A percentile compares a stretch with the other conserved stretches of the same genome.
phyloP scores from a whole-genome alignment of 1,284 basidiomycete genomes.

The Boletus smithii region DNA sequence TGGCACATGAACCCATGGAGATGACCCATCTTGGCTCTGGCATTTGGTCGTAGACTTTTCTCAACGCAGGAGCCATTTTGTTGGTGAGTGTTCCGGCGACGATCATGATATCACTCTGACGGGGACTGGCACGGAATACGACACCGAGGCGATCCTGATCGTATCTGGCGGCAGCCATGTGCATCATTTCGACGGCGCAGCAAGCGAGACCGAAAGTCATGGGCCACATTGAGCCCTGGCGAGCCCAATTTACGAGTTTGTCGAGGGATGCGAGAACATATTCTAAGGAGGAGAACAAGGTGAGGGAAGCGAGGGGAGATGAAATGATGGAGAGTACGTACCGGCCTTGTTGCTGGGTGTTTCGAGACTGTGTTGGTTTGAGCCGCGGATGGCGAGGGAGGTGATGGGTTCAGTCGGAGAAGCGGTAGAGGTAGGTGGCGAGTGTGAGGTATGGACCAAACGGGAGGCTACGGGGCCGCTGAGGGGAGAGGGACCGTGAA shows the following conservation, averaged over 20 bases:
- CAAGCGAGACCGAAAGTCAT: constrained; percentile 99
- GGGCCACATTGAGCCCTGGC: constrained; percentile 99
- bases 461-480: background rate
- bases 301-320: constrained; percentile 4
- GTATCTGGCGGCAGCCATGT: constrained; percentile 98
- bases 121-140: constrained; percentile 97
- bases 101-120: constrained; percentile 99
- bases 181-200: constrained; percentile 99
- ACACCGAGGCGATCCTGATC: constrained; percentile 98
- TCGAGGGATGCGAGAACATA: constrained; percentile 96
- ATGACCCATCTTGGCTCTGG: constrained; percentile 98
- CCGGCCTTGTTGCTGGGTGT: constrained; percentile 88
- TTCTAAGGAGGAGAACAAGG: constrained; percentile 52
- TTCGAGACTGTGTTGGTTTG: constrained; percentile 84
- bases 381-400: constrained; percentile 67
- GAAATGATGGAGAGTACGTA: constrained; percentile 38
- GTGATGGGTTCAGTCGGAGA: constrained; percentile 59
- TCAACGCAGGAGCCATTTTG: constrained; percentile 98
- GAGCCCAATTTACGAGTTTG: constrained; percentile 97
- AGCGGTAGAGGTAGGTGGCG: too few relatives aligned
- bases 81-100: constrained; percentile 99
- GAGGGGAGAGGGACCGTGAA: constrained; percentile 23
- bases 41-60: constrained; percentile 97
- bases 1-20: constrained; percentile 99
- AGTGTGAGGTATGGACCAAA: constrained; percentile 29